A percentile compares a stretch with the other conserved stretches of the same genome.
These are phyloP conservation scores for Myotisia sp. DNA, from an alignment of 2,329 filamentous ascomycete species.

Conservation along the genomic window DNA sequence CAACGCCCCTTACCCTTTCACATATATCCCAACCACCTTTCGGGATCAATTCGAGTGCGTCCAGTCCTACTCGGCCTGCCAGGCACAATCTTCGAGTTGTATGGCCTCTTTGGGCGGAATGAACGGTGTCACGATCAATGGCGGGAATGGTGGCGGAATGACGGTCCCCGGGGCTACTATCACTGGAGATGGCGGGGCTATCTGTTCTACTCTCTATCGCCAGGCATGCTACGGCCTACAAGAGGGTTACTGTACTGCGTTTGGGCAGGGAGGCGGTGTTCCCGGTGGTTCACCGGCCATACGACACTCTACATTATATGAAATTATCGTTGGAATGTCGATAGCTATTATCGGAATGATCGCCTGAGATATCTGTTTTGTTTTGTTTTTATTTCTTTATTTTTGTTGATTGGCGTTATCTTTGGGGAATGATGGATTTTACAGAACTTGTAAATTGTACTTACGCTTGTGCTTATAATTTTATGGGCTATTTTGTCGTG, in stretches of 20 bases:
- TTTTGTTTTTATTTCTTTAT: background rate
- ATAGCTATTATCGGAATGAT: slow-evolving; percentile 35
- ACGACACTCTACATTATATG: slow-evolving; percentile 20
- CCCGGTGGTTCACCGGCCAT: slow-evolving; percentile 4
- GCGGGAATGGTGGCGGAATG: slow-evolving; percentile 33
- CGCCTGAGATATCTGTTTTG: slow-evolving; percentile 19
- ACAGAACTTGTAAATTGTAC: too few species aligned
- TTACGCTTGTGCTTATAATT: too few species aligned
- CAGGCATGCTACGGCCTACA: slow-evolving; percentile 37
- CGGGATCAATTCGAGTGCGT: slow-evolving; percentile 38
- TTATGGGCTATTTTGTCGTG: too few species aligned
- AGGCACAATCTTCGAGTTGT: slow-evolving; percentile 33
- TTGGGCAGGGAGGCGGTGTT: slow-evolving; percentile 18
- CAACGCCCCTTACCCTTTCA: slow-evolving; percentile 39
- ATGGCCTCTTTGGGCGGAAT: slow-evolving; percentile 34
- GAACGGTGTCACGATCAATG: slow-evolving; percentile 39
- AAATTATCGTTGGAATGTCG: slow-evolving; percentile 27
- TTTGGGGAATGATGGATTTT: too few species aligned
- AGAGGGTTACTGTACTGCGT: slow-evolving; percentile 32
- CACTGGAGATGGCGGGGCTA: slow-evolving; percentile 27
- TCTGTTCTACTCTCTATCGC: slow-evolving; percentile 34
- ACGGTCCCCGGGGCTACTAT: slow-evolving; percentile 34
- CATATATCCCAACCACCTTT: slow-evolving; percentile 41
- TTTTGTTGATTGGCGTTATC: background rate
- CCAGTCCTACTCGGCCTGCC: slow-evolving; percentile 40